Conservation (phyloP, 441 rosid genomes). For the Mallotus japonicus region DNA sequence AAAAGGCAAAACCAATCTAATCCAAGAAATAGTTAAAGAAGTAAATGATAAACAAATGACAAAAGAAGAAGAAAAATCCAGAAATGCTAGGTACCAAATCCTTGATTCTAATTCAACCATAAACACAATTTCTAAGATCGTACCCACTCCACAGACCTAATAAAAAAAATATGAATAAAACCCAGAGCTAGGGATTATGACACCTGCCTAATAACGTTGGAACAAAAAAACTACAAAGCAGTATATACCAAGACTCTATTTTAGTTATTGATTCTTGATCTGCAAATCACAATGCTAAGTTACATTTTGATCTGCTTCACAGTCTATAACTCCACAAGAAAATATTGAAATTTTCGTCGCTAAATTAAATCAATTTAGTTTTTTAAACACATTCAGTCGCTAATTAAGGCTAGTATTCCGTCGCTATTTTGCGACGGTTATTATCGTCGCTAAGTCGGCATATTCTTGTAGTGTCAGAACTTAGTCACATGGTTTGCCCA, state of each 20-base stretch:
- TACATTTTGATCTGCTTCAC: background rate
- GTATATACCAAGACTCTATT: background rate
- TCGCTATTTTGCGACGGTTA: too few relatives aligned
- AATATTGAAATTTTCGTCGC: too few relatives aligned
- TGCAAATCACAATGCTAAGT: background rate
- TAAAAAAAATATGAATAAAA: background rate
- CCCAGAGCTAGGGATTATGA: background rate
- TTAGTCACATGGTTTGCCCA: too few relatives aligned
- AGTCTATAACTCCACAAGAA: background rate
- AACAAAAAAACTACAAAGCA: too few relatives aligned
- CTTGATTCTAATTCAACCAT: constrained; percentile 1
- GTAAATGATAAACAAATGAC: background rate
- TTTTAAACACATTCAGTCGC: too few relatives aligned
- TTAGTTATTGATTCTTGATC: background rate
- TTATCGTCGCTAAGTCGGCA: too few relatives aligned
- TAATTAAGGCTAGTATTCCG: too few relatives aligned
- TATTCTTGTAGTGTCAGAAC: too few relatives aligned
- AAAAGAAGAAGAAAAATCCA: background rate
- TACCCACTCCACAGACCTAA: background rate
- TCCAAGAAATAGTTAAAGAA: background rate
- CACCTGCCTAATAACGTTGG: too few relatives aligned
- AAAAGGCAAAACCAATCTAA: constrained; percentile 7
- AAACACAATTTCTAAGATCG: background rate
- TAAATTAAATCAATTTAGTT: too few relatives aligned
- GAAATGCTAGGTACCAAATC: background rate